Evolutionary conservation across 257 asterid species (phyloP).

Genomic region (Gentiana straminea): DNA sequence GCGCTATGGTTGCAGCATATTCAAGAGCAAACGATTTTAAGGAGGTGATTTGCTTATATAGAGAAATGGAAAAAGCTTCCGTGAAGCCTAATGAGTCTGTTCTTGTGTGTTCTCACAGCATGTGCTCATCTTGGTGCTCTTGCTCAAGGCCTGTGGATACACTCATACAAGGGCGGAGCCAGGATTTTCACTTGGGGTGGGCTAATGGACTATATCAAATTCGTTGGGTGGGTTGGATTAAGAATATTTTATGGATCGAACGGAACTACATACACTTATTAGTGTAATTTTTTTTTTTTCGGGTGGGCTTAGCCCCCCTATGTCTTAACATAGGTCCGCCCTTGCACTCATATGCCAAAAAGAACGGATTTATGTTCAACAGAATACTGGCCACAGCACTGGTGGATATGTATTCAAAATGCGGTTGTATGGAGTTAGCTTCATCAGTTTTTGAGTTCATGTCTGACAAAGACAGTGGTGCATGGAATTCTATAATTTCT

Average conservation of each 20-base stretch:
- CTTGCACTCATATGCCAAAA: conserved; percentile 52
- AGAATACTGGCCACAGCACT: conserved; percentile 51
- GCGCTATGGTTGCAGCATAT: conserved; percentile 65
- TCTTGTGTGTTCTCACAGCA: conserved; percentile 59
- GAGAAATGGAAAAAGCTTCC: conserved; percentile 39
- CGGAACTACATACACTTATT: no score
- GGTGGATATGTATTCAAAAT: conserved; percentile 80
- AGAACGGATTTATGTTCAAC: conserved; percentile 29
- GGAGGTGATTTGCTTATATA: conserved; percentile 41
- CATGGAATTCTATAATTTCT: conserved; percentile 75
- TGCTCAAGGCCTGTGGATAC: conserved; percentile 63
- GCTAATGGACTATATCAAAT: no score
- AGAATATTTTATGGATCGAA: no score
- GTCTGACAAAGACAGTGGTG: conserved; percentile 32
- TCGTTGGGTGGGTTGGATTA: no score
- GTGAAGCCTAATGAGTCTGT: conserved; percentile 54
- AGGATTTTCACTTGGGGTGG: no score
- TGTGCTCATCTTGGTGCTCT: conserved; percentile 75
- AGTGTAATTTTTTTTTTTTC: no score
- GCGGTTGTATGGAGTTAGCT: conserved; percentile 49
- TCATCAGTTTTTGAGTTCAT: conserved; percentile 37
- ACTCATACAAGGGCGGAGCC: no score
- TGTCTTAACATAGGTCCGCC: no score
- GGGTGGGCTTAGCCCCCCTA: no score
- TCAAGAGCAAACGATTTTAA: conserved; percentile 40